Evolutionary conservation across 305 asterid species (phyloP).

Genomic region (Fraxinus xanthoxyloides): DNA sequence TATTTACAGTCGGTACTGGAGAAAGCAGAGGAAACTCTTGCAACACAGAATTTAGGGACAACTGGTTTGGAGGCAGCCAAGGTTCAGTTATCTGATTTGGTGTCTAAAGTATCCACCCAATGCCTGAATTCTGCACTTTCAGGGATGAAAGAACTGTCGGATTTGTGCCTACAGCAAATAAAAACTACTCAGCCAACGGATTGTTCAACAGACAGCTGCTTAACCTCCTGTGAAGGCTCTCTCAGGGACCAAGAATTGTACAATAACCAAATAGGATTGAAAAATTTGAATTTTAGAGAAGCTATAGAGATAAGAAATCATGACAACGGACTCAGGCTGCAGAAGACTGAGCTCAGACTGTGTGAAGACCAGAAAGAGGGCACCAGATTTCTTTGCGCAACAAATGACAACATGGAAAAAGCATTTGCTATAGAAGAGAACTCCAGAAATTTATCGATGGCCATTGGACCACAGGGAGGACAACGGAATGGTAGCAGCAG

Average conservation of each 20-base stretch:
- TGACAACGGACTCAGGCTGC: slow-evolving; percentile 35
- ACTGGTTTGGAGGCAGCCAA: slow-evolving; percentile 74
- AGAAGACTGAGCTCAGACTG: slow-evolving; percentile 49
- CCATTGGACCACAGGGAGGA: slow-evolving; percentile 26
- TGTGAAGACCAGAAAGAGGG: slow-evolving; percentile 44
- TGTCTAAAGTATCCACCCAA: slow-evolving; percentile 75
- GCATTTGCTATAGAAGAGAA: not conserved
- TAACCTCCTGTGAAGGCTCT: slow-evolving; percentile 69
- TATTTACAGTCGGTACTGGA: slow-evolving; percentile 83
- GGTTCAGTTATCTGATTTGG: slow-evolving; percentile 74
- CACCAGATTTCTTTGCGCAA: slow-evolving; percentile 8
- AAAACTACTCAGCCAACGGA: slow-evolving; percentile 50
- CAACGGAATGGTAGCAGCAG: slow-evolving; percentile 35
- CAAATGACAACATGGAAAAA: not conserved
- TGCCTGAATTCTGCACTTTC: slow-evolving; percentile 70
- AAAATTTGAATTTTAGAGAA: slow-evolving; percentile 35
- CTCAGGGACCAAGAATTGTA: slow-evolving; percentile 56
- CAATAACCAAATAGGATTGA: slow-evolving; percentile 37
- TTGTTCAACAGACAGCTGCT: slow-evolving; percentile 75
- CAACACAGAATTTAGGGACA: slow-evolving; percentile 66
- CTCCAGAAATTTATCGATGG: slow-evolving; percentile 47
- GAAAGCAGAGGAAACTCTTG: slow-evolving; percentile 89
- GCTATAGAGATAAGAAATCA: slow-evolving; percentile 34
- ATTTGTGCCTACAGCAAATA: slow-evolving; percentile 48
- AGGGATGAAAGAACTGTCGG: slow-evolving; percentile 57